Percentiles rank a stretch among this genome's conserved stretches.
phyloP scores from a whole-genome alignment of 1,139 yeast species.

The Scheffersomyces quercinus region DNA sequence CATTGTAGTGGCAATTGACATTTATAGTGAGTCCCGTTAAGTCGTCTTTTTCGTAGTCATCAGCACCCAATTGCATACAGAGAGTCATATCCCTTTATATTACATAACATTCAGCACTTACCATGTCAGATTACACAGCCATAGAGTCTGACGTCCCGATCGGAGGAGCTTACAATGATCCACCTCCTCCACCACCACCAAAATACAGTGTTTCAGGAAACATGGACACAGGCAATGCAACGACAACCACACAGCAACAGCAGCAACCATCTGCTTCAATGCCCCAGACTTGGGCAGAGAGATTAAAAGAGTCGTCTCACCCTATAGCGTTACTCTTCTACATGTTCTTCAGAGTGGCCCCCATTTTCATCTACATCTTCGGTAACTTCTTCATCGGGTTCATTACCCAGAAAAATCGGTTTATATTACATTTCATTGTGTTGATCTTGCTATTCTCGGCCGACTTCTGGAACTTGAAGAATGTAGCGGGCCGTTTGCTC shows the following conservation, averaged over 20 bases:
- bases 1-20: too few relatives aligned
- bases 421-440: constrained; percentile 75
- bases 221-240: not conserved
- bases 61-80: too few relatives aligned
- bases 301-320: constrained; percentile 61
- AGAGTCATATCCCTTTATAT: too few relatives aligned
- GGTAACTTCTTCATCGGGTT: constrained; percentile 61
- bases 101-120: too few relatives aligned
- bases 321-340: constrained; percentile 73
- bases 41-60: too few relatives aligned
- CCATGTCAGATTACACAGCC: constrained; percentile 10
- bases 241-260: not conserved
- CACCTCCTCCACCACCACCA: not conserved
- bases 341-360: constrained; percentile 62
- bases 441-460: constrained; percentile 76
- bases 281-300: constrained; percentile 8
- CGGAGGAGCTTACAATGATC: not conserved
- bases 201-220: not conserved
- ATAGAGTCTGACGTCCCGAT: constrained; percentile 10
- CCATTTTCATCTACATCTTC: constrained; percentile 65
- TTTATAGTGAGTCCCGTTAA: too few relatives aligned
- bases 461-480: constrained; percentile 93
- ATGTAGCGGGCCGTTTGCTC: constrained; percentile 82
- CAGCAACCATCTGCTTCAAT: too few relatives aligned
- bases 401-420: constrained; percentile 47